Conservation (phyloP, 2,329 filamentous ascomycete genomes). For the Gliomastix tumulicola region DNA sequence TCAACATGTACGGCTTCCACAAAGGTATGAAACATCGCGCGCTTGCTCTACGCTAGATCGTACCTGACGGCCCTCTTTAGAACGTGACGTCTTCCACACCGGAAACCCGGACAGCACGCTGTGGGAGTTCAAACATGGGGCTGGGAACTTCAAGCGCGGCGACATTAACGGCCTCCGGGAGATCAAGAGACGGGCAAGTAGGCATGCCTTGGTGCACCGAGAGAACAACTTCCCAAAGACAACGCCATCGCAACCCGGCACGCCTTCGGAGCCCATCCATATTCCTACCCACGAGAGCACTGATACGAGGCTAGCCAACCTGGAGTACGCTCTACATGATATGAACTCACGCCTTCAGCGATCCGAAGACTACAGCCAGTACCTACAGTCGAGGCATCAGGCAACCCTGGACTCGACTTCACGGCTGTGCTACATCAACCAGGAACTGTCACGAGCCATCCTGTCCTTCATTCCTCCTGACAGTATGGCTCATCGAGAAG, state of each 20-base stretch:
- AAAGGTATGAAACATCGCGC: constrained; percentile 74
- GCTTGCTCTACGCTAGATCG: too few species aligned
- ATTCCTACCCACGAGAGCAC: constrained; percentile 58
- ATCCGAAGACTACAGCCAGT: constrained; percentile 75
- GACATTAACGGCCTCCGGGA: constrained; percentile 87
- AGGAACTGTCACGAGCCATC: constrained; percentile 73
- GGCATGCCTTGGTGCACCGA: constrained; percentile 87
- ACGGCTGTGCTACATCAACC: constrained; percentile 68
- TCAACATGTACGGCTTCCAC: constrained; percentile 99
- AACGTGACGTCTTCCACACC: constrained; percentile 97
- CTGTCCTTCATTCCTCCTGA: constrained; percentile 70
- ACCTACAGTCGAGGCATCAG: constrained; percentile 75
- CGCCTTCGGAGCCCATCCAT: constrained; percentile 76
- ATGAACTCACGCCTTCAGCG: constrained; percentile 68
- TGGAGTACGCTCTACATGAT: constrained; percentile 82
- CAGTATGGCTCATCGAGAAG: constrained; percentile 71
- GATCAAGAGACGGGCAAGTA: constrained; percentile 89
- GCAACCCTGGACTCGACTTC: constrained; percentile 73
- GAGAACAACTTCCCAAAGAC: constrained; percentile 80
- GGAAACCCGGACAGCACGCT: constrained; percentile 87
- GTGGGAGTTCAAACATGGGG: constrained; percentile 99
- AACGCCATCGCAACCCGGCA: constrained; percentile 69
- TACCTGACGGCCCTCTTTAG: constrained; percentile 40
- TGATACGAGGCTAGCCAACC: constrained; percentile 64
- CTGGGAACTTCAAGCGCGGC: constrained; percentile 92